phyloP scores from a whole-genome alignment of 768 basidiomycete genomes.

The Cystobasidium onofrii region DNA sequence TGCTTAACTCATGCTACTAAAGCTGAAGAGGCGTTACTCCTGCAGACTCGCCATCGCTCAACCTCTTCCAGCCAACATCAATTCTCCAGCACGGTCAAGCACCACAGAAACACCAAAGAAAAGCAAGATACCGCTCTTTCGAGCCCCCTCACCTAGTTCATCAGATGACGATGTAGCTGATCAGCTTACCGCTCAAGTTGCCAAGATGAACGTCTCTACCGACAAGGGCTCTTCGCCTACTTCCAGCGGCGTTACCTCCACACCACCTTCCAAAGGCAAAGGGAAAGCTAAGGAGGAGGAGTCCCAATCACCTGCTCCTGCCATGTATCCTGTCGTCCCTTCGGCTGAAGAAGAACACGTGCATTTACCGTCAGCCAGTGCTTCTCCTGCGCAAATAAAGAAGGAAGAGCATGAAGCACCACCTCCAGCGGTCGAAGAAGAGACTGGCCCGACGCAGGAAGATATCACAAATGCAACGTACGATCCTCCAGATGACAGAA shows the following conservation, averaged over 20 bases:
- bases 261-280: constrained; percentile 8
- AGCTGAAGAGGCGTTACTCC: too few species aligned
- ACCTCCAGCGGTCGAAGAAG: constrained; percentile 30
- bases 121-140: constrained; percentile 38
- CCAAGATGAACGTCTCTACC: background rate
- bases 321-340: background rate
- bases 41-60: constrained; percentile 36
- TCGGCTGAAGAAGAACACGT: background rate
- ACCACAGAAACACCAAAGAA: background rate
- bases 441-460: constrained; percentile 34
- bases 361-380: background rate
- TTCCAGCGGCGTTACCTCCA: background rate
- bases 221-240: background rate
- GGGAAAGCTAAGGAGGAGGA: constrained; percentile 24
- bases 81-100: background rate
- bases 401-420: constrained; percentile 4
- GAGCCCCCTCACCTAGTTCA: constrained; percentile 27
- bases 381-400: background rate
- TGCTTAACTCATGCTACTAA: too few species aligned
- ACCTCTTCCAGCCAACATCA: too few species aligned
- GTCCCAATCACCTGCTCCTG: background rate
- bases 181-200: constrained; percentile 35
- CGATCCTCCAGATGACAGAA: constrained; percentile 38
- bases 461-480: constrained; percentile 45
- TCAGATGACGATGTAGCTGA: constrained; percentile 24